Conservation (phyloP, 495 filamentous ascomycete genomes). For the Wilcoxina mikolae region DNA sequence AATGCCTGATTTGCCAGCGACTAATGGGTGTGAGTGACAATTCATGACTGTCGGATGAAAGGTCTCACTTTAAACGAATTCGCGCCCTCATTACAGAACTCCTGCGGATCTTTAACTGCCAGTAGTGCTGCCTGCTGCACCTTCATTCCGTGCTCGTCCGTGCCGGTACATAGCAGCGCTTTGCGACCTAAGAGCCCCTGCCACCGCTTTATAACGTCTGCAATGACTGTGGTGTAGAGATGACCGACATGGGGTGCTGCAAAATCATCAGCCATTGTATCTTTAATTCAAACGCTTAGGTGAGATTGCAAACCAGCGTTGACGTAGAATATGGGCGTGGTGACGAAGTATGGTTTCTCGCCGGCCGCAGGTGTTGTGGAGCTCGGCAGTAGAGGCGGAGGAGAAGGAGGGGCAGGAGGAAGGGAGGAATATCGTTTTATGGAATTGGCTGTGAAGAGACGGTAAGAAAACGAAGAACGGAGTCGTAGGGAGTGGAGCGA, state of each 20-base stretch:
- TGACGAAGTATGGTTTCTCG: constrained; percentile 87
- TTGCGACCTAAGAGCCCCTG: constrained; percentile 53
- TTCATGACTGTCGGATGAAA: not conserved
- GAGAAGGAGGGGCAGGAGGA: not conserved
- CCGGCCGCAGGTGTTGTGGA: not conserved
- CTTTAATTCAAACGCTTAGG: not conserved
- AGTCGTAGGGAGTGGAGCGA: not conserved
- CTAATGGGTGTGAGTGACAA: constrained; percentile 26
- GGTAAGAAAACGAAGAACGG: not conserved
- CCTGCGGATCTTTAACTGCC: constrained; percentile 39
- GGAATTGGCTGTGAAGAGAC: not conserved
- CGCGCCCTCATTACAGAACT: constrained; percentile 47
- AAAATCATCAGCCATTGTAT: constrained; percentile 9
- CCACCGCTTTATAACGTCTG: constrained; percentile 89
- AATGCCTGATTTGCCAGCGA: constrained; percentile 51
- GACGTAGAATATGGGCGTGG: constrained; percentile 96
- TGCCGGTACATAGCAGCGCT: constrained; percentile 73
- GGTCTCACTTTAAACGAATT: constrained; percentile 40
- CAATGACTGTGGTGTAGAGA: constrained; percentile 78
- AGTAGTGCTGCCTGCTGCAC: constrained; percentile 69
- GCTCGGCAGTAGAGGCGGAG: not conserved
- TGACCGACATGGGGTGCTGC: constrained; percentile 88
- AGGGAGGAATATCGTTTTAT: not conserved
- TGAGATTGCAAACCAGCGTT: constrained; percentile 57
- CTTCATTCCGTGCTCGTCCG: constrained; percentile 98